Base-by-base conservation (phyloP, 305 asterid species). In the Lippia alba region DNA sequence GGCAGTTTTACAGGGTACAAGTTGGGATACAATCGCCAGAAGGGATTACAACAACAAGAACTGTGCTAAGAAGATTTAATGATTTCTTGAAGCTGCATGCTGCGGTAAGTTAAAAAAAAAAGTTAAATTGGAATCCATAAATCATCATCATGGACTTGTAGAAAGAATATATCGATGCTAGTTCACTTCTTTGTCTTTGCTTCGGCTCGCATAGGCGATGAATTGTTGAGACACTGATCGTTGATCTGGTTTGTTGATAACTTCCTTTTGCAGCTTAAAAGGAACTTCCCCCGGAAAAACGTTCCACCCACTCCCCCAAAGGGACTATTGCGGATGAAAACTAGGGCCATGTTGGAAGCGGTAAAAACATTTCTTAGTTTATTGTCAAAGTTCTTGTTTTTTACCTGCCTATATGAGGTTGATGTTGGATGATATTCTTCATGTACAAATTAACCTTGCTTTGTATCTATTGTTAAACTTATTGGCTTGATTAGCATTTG, bases 1-100 rank as follows among this genome's bases (percentile, higher is more conserved):
- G 87, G 83, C 97, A 92, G 99, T 95, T 89, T 82, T 95, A 92
- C 91, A 92, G 99, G 96, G 94, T 95, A 76, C 85, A 87, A 77
- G 90, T 95, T 19, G 97, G 97, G 68, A n/a, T 90, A 73, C 99
- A 95, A 79, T 95, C 99, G 76, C 96, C 97, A 14, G 89, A 82
- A 77, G 98, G 98, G 68, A 74, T 84, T 84, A 92, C 99, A 40
- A 86, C 89, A 48, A 80, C 94, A 59, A 92, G 97, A 78, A 80
- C 88, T 40, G 87, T 95, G 69, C 71, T 95, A 80, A 89, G 99
- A 78, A 90, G 99, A 84, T 95, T 95, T 74, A 95, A 95, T 69
- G 97, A 95, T 76, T 95, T 95, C 83, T 82, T 91, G 85, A 94
- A 91, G 83, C 74, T 91, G 81, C 85, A 82, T 61, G 86, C 95